Evolutionary conservation across 371 early-diverging fungal genomes (phyloP).

Genomic region (Nosema muscidifuracis): DNA sequence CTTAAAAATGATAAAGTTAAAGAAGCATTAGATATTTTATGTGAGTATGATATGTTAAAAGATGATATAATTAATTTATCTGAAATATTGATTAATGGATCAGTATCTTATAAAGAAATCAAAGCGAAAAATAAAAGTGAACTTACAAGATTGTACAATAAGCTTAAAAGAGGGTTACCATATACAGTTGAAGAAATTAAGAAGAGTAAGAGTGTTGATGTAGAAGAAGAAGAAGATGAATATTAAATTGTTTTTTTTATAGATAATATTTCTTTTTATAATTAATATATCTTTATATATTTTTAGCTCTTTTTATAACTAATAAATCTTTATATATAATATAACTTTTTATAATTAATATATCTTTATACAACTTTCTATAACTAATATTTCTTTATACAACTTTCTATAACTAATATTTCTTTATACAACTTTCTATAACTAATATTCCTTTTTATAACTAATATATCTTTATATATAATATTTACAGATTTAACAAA

Average conservation of each 20-base stretch:
- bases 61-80: constrained; percentile 76
- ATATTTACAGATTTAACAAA: too few relatives aligned
- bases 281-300: too few relatives aligned
- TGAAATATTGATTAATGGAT: constrained; percentile 68
- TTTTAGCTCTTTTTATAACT: too few relatives aligned
- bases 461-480: too few relatives aligned
- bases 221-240: neutral
- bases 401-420: too few relatives aligned
- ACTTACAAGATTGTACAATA: constrained; percentile 70
- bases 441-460: too few relatives aligned
- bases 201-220: neutral
- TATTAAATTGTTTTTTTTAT: neutral
- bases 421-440: too few relatives aligned
- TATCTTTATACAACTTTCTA: too few relatives aligned
- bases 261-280: neutral
- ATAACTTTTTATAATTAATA: too few relatives aligned
- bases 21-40: constrained; percentile 72
- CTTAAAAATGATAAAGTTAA: constrained; percentile 65
- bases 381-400: too few relatives aligned
- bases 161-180: constrained; percentile 64
- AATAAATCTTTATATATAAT: too few relatives aligned
- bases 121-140: constrained; percentile 69
- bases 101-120: constrained; percentile 65
- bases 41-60: constrained; percentile 73
- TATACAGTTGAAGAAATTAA: constrained; percentile 36